phyloP scores from a whole-genome alignment of 2,329 filamentous ascomycete species.

The Tolypocladium paradoxum region DNA sequence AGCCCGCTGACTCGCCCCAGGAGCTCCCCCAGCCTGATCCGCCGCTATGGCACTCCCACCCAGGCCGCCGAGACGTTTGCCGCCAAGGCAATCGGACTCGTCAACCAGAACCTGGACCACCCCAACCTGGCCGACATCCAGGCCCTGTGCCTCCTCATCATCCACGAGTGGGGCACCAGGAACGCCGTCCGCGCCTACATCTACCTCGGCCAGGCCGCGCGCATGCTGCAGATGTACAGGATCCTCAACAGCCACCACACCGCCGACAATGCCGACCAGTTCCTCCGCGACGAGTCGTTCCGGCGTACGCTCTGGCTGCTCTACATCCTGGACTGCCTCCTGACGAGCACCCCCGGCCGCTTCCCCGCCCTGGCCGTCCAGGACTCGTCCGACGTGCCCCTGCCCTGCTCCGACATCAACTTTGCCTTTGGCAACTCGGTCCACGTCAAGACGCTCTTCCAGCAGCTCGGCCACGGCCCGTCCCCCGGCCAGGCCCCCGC shows the following conservation, averaged over 20 bases:
- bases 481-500: conserved; percentile 25
- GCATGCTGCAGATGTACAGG: conserved; percentile 54
- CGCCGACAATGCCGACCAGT: conserved; percentile 42
- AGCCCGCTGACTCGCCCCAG: conserved; percentile 20
- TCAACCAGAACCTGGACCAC: conserved; percentile 48
- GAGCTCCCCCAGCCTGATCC: conserved; percentile 44
- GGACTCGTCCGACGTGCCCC: conserved; percentile 43
- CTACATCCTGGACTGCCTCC: conserved; percentile 51
- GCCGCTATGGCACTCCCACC: conserved; percentile 46
- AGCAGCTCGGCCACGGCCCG: conserved; percentile 24
- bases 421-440: conserved; percentile 52
- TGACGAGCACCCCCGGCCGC: conserved; percentile 51
- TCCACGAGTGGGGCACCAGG: conserved; percentile 52
- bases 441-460: conserved; percentile 43
- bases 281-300: conserved; percentile 50
- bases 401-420: conserved; percentile 51
- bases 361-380: conserved; percentile 43
- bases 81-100: conserved; percentile 43
- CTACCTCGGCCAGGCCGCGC: conserved; percentile 51
- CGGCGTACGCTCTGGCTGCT: conserved; percentile 52
- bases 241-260: conserved; percentile 45
- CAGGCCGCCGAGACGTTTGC: conserved; percentile 49
- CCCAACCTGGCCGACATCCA: conserved; percentile 51
- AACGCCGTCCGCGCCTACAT: conserved; percentile 54
- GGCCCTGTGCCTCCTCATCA: conserved; percentile 48